These are phyloP conservation scores for Hymenoscyphus fructigenus DNA, from an alignment of 2,329 filamentous ascomycete species.

Conservation along the genomic window DNA sequence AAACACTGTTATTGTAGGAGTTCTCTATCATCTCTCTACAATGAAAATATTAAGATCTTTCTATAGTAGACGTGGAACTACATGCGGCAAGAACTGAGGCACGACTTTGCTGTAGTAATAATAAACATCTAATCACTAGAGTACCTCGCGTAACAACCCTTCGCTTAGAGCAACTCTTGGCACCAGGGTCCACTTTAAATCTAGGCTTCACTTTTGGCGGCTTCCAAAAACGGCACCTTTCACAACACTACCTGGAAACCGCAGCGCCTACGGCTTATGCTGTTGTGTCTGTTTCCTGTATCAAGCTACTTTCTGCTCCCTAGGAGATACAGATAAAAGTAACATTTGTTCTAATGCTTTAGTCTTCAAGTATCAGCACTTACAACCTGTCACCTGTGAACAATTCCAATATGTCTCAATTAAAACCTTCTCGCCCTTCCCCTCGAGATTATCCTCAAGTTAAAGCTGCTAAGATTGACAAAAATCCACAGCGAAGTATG, in stretches of 20 bases:
- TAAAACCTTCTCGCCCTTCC: slow-evolving; percentile 10
- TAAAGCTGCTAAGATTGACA: slow-evolving; percentile 5
- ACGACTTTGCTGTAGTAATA: background rate
- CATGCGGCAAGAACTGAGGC: slow-evolving; percentile 5
- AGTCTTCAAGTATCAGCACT: slow-evolving; percentile 10
- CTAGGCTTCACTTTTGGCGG: slow-evolving; percentile 8
- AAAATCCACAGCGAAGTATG: slow-evolving; percentile 11
- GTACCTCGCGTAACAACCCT: background rate
- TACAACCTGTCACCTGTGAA: slow-evolving; percentile 4
- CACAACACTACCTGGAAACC: too few species aligned
- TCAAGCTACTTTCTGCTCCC: background rate
- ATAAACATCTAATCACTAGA: background rate
- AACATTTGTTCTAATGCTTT: slow-evolving; percentile 9
- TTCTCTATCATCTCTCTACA: background rate
- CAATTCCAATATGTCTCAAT: background rate
- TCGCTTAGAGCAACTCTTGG: background rate
- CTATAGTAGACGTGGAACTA: slow-evolving; percentile 4
- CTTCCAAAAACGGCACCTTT: slow-evolving; percentile 5
- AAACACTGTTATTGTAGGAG: slow-evolving; percentile 4
- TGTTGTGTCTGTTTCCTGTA: slow-evolving; percentile 9
- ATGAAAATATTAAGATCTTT: slow-evolving; percentile 1
- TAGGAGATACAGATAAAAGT: slow-evolving; percentile 12
- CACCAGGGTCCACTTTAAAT: slow-evolving; percentile 1
- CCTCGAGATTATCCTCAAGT: slow-evolving; percentile 13
- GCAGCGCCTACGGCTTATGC: background rate